These are phyloP conservation scores for Wickerhamiella vanderwaltii DNA, from an alignment of 805 yeast species.

Conservation along the genomic window DNA sequence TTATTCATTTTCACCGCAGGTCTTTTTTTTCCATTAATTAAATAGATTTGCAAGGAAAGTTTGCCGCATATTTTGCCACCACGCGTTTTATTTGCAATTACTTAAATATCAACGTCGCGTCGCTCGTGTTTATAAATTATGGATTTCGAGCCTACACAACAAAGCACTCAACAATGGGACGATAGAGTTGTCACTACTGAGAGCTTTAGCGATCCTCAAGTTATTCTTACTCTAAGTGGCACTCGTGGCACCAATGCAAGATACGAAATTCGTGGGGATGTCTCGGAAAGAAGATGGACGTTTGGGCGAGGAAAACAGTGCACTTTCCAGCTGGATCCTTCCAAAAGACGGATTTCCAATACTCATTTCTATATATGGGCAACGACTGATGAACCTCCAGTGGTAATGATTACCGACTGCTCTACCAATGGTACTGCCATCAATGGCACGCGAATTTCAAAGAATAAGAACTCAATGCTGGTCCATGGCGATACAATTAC, in stretches of 20 bases:
- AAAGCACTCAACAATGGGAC: constrained; percentile 8
- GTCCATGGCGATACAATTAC: constrained; percentile 90
- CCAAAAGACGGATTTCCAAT: constrained; percentile 54
- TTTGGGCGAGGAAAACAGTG: constrained; percentile 63
- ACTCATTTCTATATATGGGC: constrained; percentile 63
- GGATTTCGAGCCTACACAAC: constrained; percentile 8
- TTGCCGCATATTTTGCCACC: too few species aligned
- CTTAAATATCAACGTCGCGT: too few species aligned
- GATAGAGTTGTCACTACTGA: background rate
- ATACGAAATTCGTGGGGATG: background rate
- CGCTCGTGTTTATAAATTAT: too few species aligned
- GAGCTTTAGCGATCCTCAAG: constrained; percentile 3
- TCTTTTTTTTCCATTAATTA: too few species aligned
- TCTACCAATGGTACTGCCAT: constrained; percentile 91
- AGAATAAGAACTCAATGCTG: constrained; percentile 65
- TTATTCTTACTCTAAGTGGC: constrained; percentile 4
- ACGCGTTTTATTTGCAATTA: too few species aligned
- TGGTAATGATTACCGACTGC: constrained; percentile 51
- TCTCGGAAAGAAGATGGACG: constrained; percentile 37
- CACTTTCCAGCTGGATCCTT: constrained; percentile 49
- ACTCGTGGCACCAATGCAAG: constrained; percentile 4
- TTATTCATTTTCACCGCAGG: too few species aligned
- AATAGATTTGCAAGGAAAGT: too few species aligned
- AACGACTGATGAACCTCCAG: constrained; percentile 36
- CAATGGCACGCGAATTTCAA: constrained; percentile 59